Conservation (phyloP, 306 rosid genomes). For the Pterocarpus macrocarpus region DNA sequence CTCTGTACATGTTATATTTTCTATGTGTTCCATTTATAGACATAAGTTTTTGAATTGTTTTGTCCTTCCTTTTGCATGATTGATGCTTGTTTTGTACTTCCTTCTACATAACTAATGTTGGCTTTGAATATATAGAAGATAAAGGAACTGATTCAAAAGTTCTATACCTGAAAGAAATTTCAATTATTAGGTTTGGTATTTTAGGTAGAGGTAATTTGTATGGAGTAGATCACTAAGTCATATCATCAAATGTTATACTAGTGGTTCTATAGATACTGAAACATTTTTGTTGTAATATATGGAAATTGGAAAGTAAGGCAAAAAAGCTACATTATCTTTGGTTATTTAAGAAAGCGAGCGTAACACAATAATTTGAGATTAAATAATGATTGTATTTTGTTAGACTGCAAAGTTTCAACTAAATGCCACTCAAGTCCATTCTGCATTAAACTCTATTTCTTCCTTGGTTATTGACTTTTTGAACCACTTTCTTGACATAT, state of each 20-base stretch:
- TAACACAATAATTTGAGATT: background rate
- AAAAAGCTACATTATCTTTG: background rate
- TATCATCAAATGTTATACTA: background rate
- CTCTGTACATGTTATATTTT: background rate
- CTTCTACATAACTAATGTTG: constrained; percentile 5
- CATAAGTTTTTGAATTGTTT: constrained; percentile 9
- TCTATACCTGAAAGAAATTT: background rate
- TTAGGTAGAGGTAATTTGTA: background rate
- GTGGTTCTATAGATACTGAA: background rate
- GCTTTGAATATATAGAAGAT: background rate
- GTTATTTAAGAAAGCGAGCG: background rate
- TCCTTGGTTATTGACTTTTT: background rate
- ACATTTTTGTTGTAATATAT: background rate
- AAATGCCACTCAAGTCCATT: background rate
- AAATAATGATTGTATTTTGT: background rate
- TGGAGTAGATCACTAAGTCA: background rate
- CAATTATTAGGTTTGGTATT: background rate
- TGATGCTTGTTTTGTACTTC: background rate
- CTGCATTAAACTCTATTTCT: background rate
- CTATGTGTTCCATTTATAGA: constrained; percentile 1
- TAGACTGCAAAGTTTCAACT: constrained; percentile 1
- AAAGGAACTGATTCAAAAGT: constrained; percentile 24
- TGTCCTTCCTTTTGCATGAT: background rate
- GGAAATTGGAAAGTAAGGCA: constrained; percentile 17
- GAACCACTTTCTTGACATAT: background rate